Evolutionary conservation across 148 eudicot genomes (phyloP).

Genomic region (Heliamphora exappendiculata): DNA sequence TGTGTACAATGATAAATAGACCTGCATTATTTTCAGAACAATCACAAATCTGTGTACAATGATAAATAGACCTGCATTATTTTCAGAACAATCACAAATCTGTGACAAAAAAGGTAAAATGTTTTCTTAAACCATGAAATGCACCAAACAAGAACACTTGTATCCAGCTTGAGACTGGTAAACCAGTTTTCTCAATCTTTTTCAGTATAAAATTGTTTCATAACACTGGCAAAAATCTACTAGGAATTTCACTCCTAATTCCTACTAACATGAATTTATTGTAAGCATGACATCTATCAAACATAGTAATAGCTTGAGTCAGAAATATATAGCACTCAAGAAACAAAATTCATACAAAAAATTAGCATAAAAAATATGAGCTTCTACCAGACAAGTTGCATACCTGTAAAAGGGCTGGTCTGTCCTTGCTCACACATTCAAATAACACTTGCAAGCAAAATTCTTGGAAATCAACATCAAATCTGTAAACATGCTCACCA

Average conservation of each 20-base stretch:
- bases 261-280: not conserved
- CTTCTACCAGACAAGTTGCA: not conserved
- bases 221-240: not conserved
- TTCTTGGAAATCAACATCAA: slow-evolving; percentile 74
- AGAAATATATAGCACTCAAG: not conserved
- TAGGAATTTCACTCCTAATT: not conserved
- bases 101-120: not conserved
- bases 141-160: not conserved
- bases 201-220: not conserved
- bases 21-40: slow-evolving; percentile 40
- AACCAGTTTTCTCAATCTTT: not conserved
- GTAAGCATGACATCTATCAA: not conserved
- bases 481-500: slow-evolving; percentile 37
- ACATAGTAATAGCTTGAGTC: not conserved
- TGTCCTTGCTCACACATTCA: slow-evolving; percentile 97
- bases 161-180: not conserved
- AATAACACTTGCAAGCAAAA: slow-evolving; percentile 92
- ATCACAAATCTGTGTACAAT: slow-evolving; percentile 41
- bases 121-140: not conserved
- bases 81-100: not conserved
- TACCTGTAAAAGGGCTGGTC: slow-evolving; percentile 92
- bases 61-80: slow-evolving; percentile 77
- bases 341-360: not conserved
- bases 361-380: not conserved
- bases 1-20: slow-evolving; percentile 75